Evolutionary conservation across 1,284 basidiomycete species (phyloP).

Genomic region (Melampsora americana): DNA sequence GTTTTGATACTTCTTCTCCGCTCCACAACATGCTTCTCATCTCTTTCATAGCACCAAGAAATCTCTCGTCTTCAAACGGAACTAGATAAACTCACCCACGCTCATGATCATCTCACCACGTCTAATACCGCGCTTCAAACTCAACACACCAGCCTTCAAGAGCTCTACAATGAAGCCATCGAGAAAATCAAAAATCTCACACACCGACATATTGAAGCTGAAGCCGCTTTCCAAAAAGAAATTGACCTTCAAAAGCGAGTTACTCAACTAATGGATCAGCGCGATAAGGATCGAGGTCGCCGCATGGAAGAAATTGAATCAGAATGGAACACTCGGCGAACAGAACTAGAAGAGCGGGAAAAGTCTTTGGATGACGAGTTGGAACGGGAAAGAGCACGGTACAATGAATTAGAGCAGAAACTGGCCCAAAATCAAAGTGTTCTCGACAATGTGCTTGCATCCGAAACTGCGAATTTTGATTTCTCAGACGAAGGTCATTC

Average conservation of each 20-base stretch:
- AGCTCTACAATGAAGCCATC: constrained; percentile 13
- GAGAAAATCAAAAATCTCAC: constrained; percentile 64
- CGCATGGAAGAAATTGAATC: constrained; percentile 73
- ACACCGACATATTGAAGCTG: constrained; percentile 71
- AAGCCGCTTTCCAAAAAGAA: constrained; percentile 71
- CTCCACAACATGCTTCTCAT: too few relatives aligned
- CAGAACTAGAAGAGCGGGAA: constrained; percentile 67
- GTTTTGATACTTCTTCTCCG: too few relatives aligned
- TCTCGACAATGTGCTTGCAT: constrained; percentile 61
- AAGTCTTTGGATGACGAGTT: constrained; percentile 65
- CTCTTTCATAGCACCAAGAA: constrained; percentile 22
- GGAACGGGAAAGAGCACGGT: constrained; percentile 58
- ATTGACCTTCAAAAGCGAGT: constrained; percentile 68
- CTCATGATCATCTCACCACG: constrained; percentile 15
- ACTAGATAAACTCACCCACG: constrained; percentile 25
- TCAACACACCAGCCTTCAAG: constrained; percentile 27
- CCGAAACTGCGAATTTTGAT: constrained; percentile 15
- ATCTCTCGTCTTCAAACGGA: constrained; percentile 35
- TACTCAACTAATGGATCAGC: constrained; percentile 73
- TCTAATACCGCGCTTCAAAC: constrained; percentile 25
- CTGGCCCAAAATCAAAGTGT: constrained; percentile 61
- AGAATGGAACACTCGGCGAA: constrained; percentile 70
- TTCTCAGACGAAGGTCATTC: constrained; percentile 22
- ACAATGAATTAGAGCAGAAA: constrained; percentile 56
- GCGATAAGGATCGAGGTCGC: constrained; percentile 72